Evolutionary conservation across 441 rosid species (phyloP).

Genomic region (Kokia cookei): DNA sequence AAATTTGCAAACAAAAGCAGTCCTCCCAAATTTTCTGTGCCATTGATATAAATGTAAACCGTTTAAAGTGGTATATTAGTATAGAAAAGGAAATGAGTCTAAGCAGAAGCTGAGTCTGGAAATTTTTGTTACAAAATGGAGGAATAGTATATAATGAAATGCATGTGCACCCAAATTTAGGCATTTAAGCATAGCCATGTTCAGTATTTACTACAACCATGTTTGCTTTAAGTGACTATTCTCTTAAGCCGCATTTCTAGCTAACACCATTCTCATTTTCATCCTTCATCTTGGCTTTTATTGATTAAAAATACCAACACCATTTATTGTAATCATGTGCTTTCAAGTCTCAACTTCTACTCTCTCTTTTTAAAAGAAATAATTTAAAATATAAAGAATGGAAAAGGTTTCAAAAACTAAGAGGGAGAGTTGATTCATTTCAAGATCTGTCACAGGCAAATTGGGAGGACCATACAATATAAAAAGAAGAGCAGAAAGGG

Average conservation of each 20-base stretch:
- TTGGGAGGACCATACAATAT: background rate
- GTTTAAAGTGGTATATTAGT: too few relatives aligned
- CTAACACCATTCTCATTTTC: constrained; percentile 25
- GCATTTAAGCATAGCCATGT: constrained; percentile 37
- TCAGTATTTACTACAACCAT: constrained; percentile 44
- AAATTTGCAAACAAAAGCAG: background rate
- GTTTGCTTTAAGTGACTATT: constrained; percentile 38
- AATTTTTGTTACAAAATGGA: background rate
- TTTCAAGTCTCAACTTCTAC: background rate
- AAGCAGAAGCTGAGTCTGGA: background rate
- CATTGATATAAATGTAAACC: background rate
- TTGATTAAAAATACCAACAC: background rate
- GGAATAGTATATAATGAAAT: constrained; percentile 8
- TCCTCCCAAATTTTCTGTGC: background rate
- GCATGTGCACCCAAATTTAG: constrained; percentile 32
- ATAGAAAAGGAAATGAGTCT: too few relatives aligned
- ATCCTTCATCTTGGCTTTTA: constrained; percentile 14
- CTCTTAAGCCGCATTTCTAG: constrained; percentile 30
- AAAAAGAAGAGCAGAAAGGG: constrained; percentile 11
- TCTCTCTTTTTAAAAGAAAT: too few relatives aligned
- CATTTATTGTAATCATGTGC: constrained; percentile 43
- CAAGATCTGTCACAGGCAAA: background rate
- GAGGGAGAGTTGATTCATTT: background rate
- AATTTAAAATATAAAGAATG: too few relatives aligned
- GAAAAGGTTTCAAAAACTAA: background rate